Evolutionary conservation across 2,329 filamentous ascomycete species (phyloP), one percentile per base, ranked within the genome.

Genomic region (Neopestalotiopsis clavispora): DNA sequence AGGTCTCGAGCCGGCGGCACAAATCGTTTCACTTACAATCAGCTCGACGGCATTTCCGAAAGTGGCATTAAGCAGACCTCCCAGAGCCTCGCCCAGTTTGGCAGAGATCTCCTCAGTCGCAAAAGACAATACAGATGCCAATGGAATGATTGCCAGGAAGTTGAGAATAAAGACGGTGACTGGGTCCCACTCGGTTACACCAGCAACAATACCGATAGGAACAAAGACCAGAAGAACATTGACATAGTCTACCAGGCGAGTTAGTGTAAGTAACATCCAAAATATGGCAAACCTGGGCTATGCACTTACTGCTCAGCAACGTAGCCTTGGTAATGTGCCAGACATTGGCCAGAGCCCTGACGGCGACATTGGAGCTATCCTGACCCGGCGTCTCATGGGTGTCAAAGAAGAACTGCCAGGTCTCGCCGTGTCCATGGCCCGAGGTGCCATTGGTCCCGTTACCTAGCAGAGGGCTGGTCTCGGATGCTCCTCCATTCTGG

Each of bases 1-100:
- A 1, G 3, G 4, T 45, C 38, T 17, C 32, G 52, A 4, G 28
- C 28, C n/a, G 17, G 49, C 20, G 52, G 28, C n/a, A 45, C 20
- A 69, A 65, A 68, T 70, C 61, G 67, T 68, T 64, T 64, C 38
- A 77, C 86, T 71, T 79, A 92, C 92, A 82, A 94, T 94, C 72
- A 95, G 80, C 78, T 95, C 92, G 65, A 95, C 92, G 14, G 91
- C 92, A 80, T 94, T 94, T 74, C 92, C 92, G 79, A 94, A 94
- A 0, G 92, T 94, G 34, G 92, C 91, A 78, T 94, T 94, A 70
- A 93, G 84, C 71, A 93, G 80, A 20, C 92, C 92, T 68, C 92
- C 92, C 34, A 94, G 79, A 1, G 92, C 92, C 75, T 94, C 90
- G 62, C 92, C 92, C 30, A 94, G 82, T 77, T 91, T 91, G 14